A percentile compares a stretch with the other conserved stretches of the same genome.
Conservation (phyloP, 768 basidiomycete species). For the Piloderma croceum region DNA sequence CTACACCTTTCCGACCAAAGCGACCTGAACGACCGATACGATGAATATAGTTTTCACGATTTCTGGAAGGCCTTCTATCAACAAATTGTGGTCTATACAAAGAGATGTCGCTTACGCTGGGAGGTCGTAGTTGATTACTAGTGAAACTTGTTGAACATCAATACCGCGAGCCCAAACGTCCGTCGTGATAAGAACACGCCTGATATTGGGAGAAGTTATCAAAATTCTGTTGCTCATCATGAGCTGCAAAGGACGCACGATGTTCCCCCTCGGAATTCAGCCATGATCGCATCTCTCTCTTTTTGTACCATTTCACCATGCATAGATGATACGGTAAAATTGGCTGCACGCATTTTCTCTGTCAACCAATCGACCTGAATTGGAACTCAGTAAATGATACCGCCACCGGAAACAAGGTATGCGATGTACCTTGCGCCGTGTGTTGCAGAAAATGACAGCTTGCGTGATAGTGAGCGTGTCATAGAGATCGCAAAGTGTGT, state of each 20-base stretch:
- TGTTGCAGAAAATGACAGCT: conserved; percentile 99
- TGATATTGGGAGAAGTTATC: conserved; percentile 26
- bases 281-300: conserved; percentile 94
- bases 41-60: conserved; percentile 99
- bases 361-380: conserved; percentile 92
- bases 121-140: conserved; percentile 96
- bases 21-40: conserved; percentile 98
- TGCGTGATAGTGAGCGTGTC: conserved; percentile 98
- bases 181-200: conserved; percentile 91
- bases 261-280: conserved; percentile 89
- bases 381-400: too few species aligned
- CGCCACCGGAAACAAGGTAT: too few species aligned
- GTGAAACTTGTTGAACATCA: conserved; percentile 95
- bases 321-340: conserved; percentile 96
- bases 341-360: conserved; percentile 98
- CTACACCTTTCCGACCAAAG: conserved; percentile 98
- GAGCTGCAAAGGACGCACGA: too few species aligned
- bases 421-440: conserved; percentile 92
- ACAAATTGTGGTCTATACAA: conserved; percentile 7
- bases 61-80: conserved; percentile 40
- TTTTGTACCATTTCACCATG: conserved; percentile 96
- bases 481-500: conserved; percentile 94
- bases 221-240: background rate
- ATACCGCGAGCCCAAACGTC: conserved; percentile 98
- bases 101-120: conserved; percentile 62